Percentiles rank a stretch among this genome's conserved stretches.
Evolutionary conservation across 208 protist species (phyloP).

Genomic region (Trypanosoma platydactyli): DNA sequence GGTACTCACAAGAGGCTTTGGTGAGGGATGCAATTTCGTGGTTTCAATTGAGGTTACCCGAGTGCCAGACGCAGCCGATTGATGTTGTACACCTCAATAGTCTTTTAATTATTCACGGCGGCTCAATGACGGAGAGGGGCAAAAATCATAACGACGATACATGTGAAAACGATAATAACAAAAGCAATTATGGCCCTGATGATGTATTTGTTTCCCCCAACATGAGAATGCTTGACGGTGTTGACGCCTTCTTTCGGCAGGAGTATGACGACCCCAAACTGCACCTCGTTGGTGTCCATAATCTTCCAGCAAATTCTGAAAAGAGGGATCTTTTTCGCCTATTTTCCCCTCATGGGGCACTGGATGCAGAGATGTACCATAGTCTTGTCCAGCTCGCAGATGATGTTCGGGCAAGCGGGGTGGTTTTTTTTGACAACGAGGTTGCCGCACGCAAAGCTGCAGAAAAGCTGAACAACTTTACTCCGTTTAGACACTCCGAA

Average conservation of each 20-base stretch:
- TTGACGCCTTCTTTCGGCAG: slow-evolving; percentile 58
- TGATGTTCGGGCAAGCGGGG: slow-evolving; percentile 53
- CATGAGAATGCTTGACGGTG: slow-evolving; percentile 15
- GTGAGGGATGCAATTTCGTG: slow-evolving; percentile 27
- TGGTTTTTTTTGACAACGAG: slow-evolving; percentile 61
- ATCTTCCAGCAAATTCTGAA: slow-evolving; percentile 48
- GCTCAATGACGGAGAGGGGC: neutral
- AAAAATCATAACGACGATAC: neutral
- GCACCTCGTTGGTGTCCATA: slow-evolving; percentile 71
- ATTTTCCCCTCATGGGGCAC: slow-evolving; percentile 74
- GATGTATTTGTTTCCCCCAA: neutral
- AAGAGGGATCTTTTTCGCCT: slow-evolving; percentile 50
- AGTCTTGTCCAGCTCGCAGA: slow-evolving; percentile 41
- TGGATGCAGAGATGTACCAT: slow-evolving; percentile 51
- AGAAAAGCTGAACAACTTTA: slow-evolving; percentile 63
- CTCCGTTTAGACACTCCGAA: slow-evolving; percentile 48
- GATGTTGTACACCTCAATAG: slow-evolving; percentile 27
- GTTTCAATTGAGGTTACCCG: slow-evolving; percentile 14
- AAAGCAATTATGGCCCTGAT: neutral
- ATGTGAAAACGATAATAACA: neutral
- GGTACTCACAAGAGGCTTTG: slow-evolving; percentile 28
- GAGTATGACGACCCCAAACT: slow-evolving; percentile 37
- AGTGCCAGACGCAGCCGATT: slow-evolving; percentile 19
- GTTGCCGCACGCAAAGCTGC: slow-evolving; percentile 65
- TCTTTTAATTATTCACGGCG: neutral